Evolutionary conservation across 768 basidiomycete genomes (phyloP).

Genomic region (Rhizopogon salebrosus): DNA sequence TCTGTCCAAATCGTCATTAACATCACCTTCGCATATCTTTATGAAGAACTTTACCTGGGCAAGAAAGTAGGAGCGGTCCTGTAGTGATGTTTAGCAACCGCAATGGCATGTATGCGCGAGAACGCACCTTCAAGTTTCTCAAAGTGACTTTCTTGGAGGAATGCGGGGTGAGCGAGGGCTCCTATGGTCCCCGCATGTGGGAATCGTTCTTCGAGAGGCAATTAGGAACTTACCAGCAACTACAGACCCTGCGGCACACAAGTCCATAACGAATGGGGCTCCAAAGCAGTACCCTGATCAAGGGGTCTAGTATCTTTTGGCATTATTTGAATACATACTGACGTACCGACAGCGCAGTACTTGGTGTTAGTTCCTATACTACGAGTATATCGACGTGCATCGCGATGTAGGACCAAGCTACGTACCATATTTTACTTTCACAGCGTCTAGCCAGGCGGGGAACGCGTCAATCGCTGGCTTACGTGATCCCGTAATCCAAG

Average conservation of each 20-base stretch:
- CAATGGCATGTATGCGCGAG: not conserved
- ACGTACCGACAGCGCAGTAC: conserved; percentile 40
- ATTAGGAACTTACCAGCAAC: conserved; percentile 33
- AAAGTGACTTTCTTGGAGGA: conserved; percentile 50
- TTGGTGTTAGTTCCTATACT: conserved; percentile 24
- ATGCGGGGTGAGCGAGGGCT: conserved; percentile 50
- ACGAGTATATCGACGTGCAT: not conserved
- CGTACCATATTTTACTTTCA: conserved; percentile 45
- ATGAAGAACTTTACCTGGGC: conserved; percentile 11
- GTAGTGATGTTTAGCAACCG: not conserved
- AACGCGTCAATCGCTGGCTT: conserved; percentile 31
- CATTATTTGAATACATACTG: too few relatives aligned
- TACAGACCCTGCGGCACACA: conserved; percentile 37
- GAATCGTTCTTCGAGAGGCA: not conserved
- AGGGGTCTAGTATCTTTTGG: not conserved
- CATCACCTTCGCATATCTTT: not conserved
- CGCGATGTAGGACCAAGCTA: not conserved
- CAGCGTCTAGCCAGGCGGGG: conserved; percentile 46
- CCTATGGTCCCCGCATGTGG: conserved; percentile 14
- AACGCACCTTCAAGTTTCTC: conserved; percentile 38
- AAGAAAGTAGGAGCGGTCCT: conserved; percentile 19
- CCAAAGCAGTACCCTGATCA: conserved; percentile 54
- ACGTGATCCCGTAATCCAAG: conserved; percentile 33
- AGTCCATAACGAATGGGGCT: conserved; percentile 42
- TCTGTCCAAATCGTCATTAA: conserved; percentile 29